Evolutionary conservation across 768 basidiomycete species (phyloP).

Genomic region (Lentinula lateritia): DNA sequence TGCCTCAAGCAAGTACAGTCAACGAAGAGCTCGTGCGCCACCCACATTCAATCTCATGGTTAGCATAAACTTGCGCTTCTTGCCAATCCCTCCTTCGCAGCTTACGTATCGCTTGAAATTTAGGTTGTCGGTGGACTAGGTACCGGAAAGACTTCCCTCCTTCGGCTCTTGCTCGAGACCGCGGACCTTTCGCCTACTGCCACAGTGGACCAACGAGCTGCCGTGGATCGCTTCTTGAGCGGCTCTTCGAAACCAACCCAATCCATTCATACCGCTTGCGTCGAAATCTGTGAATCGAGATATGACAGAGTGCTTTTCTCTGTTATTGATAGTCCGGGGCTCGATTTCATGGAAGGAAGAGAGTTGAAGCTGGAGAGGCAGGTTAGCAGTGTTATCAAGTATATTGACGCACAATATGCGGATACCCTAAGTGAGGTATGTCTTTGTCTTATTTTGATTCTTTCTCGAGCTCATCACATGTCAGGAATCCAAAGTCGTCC

Average conservation of each 20-base stretch:
- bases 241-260: constrained; percentile 57
- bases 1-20: constrained; percentile 44
- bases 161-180: constrained; percentile 77
- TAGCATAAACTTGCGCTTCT: constrained; percentile 14
- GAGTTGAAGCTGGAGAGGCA: constrained; percentile 79
- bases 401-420: constrained; percentile 75
- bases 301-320: constrained; percentile 75
- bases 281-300: constrained; percentile 81
- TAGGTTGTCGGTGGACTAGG: constrained; percentile 73
- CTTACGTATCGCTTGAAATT: constrained; percentile 19
- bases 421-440: constrained; percentile 84
- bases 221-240: constrained; percentile 60
- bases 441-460: background rate
- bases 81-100: background rate
- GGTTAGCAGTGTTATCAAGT: constrained; percentile 68
- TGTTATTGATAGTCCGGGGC: constrained; percentile 82
- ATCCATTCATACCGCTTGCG: constrained; percentile 58
- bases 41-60: constrained; percentile 90
- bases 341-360: constrained; percentile 68
- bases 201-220: constrained; percentile 66
- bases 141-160: constrained; percentile 80
- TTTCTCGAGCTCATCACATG: background rate
- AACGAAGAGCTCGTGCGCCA: constrained; percentile 58
- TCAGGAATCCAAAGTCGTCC: constrained; percentile 80
- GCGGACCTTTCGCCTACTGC: constrained; percentile 76